phyloP scores from a whole-genome alignment of 768 basidiomycete species.

The Boletus sensibilis region DNA sequence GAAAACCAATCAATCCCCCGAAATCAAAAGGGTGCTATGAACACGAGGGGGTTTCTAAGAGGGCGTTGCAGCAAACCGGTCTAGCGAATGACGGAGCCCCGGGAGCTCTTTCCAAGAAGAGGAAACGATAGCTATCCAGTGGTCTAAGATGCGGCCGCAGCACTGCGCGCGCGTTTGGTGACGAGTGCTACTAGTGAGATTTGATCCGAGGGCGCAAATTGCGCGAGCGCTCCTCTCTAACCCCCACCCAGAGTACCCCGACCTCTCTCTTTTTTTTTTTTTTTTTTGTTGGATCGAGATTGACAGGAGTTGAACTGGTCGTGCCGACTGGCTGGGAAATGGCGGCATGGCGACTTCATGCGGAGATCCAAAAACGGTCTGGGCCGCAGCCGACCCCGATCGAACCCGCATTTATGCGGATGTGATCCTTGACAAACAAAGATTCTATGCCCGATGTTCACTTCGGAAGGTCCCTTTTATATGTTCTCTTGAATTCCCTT shows the following conservation, averaged over 20 bases:
- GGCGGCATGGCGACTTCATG: constrained; percentile 29
- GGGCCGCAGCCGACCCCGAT: constrained; percentile 39
- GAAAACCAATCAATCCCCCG: constrained; percentile 29
- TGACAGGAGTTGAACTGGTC: constrained; percentile 14
- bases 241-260: too few relatives aligned
- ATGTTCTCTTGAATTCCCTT: constrained; percentile 38
- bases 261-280: not conserved
- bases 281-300: constrained; percentile 17
- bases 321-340: constrained; percentile 20
- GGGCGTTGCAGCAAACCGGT: constrained; percentile 6
- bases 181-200: not conserved
- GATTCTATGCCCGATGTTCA: constrained; percentile 34
- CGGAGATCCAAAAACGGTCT: constrained; percentile 38
- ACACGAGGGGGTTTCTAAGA: constrained; percentile 28
- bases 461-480: constrained; percentile 38
- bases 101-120: not conserved
- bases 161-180: not conserved
- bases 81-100: not conserved
- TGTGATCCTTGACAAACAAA: constrained; percentile 37
- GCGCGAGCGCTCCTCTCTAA: not conserved
- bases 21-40: constrained; percentile 26
- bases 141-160: too few relatives aligned
- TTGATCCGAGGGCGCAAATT: not conserved
- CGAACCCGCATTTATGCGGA: constrained; percentile 37
- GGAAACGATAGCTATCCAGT: not conserved